Evolutionary conservation across 768 basidiomycete species (phyloP).

Genomic region (Kwoniella dendrophila): DNA sequence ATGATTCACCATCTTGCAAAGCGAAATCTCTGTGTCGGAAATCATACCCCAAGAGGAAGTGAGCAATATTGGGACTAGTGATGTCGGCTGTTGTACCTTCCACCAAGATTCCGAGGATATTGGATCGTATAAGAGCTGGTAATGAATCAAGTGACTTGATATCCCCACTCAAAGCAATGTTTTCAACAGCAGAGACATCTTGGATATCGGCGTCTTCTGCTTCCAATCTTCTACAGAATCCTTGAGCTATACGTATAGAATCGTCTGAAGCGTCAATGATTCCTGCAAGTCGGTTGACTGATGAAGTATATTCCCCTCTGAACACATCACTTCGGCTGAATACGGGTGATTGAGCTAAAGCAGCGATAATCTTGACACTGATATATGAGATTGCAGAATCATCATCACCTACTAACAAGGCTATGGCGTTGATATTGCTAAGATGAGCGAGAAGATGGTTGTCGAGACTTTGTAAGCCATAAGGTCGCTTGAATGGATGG

Average conservation of each 20-base stretch:
- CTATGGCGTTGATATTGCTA: conserved; percentile 76
- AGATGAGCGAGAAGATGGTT: conserved; percentile 48
- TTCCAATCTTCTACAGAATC: conserved; percentile 70
- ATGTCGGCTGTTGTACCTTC: conserved; percentile 68
- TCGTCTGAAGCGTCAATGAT: conserved; percentile 78
- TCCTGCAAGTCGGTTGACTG: conserved; percentile 70
- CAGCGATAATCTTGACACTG: conserved; percentile 73
- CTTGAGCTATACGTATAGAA: conserved; percentile 79
- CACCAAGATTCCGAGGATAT: conserved; percentile 79
- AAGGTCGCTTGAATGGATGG: conserved; percentile 59
- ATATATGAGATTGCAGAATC: conserved; percentile 74
- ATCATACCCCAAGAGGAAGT: conserved; percentile 79
- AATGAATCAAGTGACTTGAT: conserved; percentile 24
- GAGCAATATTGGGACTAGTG: conserved; percentile 78
- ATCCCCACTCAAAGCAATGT: conserved; percentile 38
- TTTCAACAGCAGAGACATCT: conserved; percentile 57
- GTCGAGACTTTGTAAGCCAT: conserved; percentile 40
- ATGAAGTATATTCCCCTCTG: conserved; percentile 51
- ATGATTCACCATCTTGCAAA: conserved; percentile 60
- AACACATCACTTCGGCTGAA: conserved; percentile 59
- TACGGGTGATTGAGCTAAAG: conserved; percentile 68
- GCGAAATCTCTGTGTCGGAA: conserved; percentile 62
- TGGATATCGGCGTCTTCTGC: conserved; percentile 70
- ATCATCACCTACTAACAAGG: conserved; percentile 70
- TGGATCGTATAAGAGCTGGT: conserved; percentile 71